Conservation (phyloP, 2,329 filamentous ascomycete genomes). For the Beauveria varroae region DNA sequence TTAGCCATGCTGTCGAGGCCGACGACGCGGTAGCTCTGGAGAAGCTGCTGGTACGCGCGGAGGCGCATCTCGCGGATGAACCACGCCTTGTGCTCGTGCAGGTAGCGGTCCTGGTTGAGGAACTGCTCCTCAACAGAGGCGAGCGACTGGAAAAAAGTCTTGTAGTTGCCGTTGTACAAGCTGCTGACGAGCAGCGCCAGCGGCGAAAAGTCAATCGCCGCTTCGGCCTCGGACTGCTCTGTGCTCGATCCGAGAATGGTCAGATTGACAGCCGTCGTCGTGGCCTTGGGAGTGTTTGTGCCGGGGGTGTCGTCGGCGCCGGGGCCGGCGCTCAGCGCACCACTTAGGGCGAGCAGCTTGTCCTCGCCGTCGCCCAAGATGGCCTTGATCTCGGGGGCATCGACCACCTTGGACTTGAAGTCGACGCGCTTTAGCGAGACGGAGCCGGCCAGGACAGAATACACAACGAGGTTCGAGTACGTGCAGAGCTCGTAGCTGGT, state of each 20-base stretch:
- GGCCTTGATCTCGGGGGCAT: constrained; percentile 96
- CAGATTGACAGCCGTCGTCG: constrained; percentile 73
- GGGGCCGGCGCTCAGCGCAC: constrained; percentile 73
- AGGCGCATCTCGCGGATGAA: constrained; percentile 98
- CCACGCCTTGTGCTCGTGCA: constrained; percentile 94
- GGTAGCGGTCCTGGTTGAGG: constrained; percentile 86
- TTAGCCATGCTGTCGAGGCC: constrained; percentile 95
- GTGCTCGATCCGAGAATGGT: constrained; percentile 68
- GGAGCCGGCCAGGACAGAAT: constrained; percentile 89
- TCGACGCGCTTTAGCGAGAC: constrained; percentile 93
- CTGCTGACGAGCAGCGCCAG: constrained; percentile 83
- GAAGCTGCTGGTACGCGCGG: constrained; percentile 89
- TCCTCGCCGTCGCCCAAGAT: constrained; percentile 88
- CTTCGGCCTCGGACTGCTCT: constrained; percentile 70
- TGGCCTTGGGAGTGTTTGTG: constrained; percentile 44
- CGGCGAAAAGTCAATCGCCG: constrained; percentile 80
- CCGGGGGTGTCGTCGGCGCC: constrained; percentile 72
- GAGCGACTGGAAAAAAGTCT: constrained; percentile 84
- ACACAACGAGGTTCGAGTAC: constrained; percentile 90
- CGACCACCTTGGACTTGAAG: constrained; percentile 98
- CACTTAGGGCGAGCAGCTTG: constrained; percentile 73
- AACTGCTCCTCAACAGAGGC: constrained; percentile 90
- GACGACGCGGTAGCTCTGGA: constrained; percentile 95
- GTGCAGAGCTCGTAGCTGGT: constrained; percentile 98
- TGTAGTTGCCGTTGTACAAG: constrained; percentile 90